A percentile compares a stretch with the other conserved stretches of the same genome.
Conservation (phyloP, 2,329 filamentous ascomycete species). For the Septoria linicola region DNA sequence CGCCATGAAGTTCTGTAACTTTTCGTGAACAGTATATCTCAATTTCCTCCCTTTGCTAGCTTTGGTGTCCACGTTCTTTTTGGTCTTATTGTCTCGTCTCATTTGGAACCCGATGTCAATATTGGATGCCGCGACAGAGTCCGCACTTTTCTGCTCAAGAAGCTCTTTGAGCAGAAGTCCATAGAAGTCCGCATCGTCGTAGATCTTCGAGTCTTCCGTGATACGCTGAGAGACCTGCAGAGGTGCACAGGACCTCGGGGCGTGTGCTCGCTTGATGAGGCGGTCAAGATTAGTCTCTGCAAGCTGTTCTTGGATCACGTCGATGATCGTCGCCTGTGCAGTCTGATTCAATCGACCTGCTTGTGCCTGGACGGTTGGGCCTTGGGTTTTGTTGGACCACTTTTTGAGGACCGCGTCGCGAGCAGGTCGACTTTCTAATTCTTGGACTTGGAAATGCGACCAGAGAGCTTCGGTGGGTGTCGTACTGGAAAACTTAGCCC, state of each 20-base stretch:
- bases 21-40: constrained; percentile 92
- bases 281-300: constrained; percentile 56
- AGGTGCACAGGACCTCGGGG: constrained; percentile 74
- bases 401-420: constrained; percentile 77
- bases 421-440: constrained; percentile 58
- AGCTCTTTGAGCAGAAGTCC: constrained; percentile 89
- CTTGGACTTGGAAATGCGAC: constrained; percentile 66
- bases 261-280: constrained; percentile 66
- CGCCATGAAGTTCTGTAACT: constrained; percentile 97
- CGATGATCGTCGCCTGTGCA: constrained; percentile 65
- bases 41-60: constrained; percentile 94
- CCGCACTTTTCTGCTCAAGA: constrained; percentile 75
- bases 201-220: constrained; percentile 63
- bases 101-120: constrained; percentile 44
- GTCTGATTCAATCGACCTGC: constrained; percentile 60
- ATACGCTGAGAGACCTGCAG: constrained; percentile 53
- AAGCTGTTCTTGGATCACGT: constrained; percentile 68
- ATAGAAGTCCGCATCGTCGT: constrained; percentile 95
- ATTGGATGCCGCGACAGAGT: constrained; percentile 46
- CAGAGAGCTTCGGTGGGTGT: constrained; percentile 68
- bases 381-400: constrained; percentile 80
- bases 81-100: constrained; percentile 75
- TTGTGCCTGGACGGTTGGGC: constrained; percentile 56
- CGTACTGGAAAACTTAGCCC: constrained; percentile 50
- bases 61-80: constrained; percentile 84